Base-by-base conservation (phyloP, 2,329 filamentous ascomycete genomes). In the Passalora sequoiae region DNA sequence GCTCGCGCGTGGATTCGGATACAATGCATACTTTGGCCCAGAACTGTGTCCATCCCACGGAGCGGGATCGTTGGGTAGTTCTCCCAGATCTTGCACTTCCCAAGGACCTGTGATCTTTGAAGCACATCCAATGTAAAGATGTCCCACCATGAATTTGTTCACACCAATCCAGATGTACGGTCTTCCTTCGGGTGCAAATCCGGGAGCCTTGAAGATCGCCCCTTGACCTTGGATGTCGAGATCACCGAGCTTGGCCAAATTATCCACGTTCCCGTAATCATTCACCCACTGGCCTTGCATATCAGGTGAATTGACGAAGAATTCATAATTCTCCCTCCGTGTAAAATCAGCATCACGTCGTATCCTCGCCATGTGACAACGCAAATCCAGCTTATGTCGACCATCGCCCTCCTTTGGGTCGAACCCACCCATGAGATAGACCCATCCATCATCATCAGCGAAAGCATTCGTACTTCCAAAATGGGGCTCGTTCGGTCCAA, bases 91-190 rank as follows among this genome's bases (percentile, higher is more conserved):
- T 8, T 38, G 16, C 19, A 38, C 35, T 25, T 44, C 41, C 41
- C 41, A 44, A 2, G 41, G 41, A 2, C 41, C 41, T 3, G 32
- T 29, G 7, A 30, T 19, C 2, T 7, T 17, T 15, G 41, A 35
- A 8, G 41, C 24, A 10, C 19, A 12, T 1, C 41, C 41, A 8
- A 44, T 15, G n/a, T 32, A 38, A 12, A 44, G 31, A 16, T 38
- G 32, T 12, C 27, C 27, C 6, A 17, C 35, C 22, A 20, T 22
- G 33, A 44, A 44, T 20, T 44, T 44, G 35, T 38, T 38, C 6
- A 38, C 33, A 13, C 41, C 41, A 8, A 44, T 44, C 31, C 33
- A 44, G 9, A 44, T 31, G 19, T 44, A 44, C 16, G 25, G 33
- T 10, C 29, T 29, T 2, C 41, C 41, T 15, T 44, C 28, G 1